phyloP scores from a whole-genome alignment of 2,329 filamentous ascomycete genomes.

The Colletotrichum eleusines region DNA sequence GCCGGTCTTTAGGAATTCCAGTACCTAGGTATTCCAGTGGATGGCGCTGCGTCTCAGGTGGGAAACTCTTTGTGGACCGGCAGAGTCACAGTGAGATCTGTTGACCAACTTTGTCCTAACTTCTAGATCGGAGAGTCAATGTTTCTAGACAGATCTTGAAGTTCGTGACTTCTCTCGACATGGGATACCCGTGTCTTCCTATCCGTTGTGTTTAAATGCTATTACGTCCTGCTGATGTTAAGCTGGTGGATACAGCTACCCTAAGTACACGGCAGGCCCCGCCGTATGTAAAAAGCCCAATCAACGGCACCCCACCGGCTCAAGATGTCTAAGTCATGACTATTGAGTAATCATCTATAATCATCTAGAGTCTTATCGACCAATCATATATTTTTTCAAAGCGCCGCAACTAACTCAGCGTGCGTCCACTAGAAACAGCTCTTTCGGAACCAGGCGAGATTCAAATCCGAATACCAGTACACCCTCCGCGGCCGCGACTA shows the following conservation, averaged over 20 bases:
- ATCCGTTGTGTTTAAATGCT: not conserved
- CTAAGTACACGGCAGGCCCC: slow-evolving; percentile 15
- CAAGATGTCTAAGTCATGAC: slow-evolving; percentile 1
- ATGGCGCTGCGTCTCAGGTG: slow-evolving; percentile 7
- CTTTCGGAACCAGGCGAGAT: slow-evolving; percentile 21
- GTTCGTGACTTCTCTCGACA: accelerated
- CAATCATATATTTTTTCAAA: slow-evolving; percentile 14
- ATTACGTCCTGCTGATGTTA: slow-evolving; percentile 5
- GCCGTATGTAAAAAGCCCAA: not conserved
- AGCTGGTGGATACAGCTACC: not conserved
- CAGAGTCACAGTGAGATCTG: no score
- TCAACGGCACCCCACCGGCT: slow-evolving; percentile 29
- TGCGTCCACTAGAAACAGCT: not conserved
- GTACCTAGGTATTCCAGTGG: not conserved
- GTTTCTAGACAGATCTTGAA: not conserved
- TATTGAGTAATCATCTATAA: slow-evolving; percentile 4
- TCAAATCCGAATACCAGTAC: slow-evolving; percentile 24
- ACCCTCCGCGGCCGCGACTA: not conserved
- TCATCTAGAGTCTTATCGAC: not conserved
- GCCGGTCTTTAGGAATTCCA: not conserved
- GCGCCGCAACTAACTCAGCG: slow-evolving; percentile 20
- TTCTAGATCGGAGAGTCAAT: not conserved
- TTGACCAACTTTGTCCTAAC: not conserved
- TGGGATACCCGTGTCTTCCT: not conserved
- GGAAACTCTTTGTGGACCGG: slow-evolving; percentile 5